These are phyloP conservation scores for Haberlea rhodopensis DNA, from an alignment of 257 asterid genomes.

Conservation along the genomic window DNA sequence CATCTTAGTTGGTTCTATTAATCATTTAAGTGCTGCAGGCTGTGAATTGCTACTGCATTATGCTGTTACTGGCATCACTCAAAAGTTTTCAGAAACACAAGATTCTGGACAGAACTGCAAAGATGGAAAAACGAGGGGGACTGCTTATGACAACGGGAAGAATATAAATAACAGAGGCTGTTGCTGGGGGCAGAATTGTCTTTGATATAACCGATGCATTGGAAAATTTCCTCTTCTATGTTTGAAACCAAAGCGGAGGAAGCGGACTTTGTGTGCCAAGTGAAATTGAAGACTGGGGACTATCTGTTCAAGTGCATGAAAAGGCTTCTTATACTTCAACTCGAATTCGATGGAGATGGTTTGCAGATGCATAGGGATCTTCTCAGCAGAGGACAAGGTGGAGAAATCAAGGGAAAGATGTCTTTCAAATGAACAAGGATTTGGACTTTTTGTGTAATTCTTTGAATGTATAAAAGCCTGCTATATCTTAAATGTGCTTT, in stretches of 20 bases:
- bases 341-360: conserved; percentile 31
- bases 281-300: conserved; percentile 47
- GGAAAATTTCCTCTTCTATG: conserved; percentile 39
- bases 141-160: conserved; percentile 19
- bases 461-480: conserved; percentile 31
- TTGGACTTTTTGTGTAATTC: conserved; percentile 41
- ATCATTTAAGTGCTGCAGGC: conserved; percentile 38
- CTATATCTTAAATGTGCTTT: too few species aligned
- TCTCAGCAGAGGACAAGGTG: conserved; percentile 43
- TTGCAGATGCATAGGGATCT: conserved; percentile 49
- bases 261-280: conserved; percentile 36
- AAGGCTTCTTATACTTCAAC: conserved; percentile 39
- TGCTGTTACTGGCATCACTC: conserved; percentile 58
- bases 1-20: conserved; percentile 44
- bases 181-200: conserved; percentile 56
- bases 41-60: conserved; percentile 66
- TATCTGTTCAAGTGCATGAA: conserved; percentile 57
- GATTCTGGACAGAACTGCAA: conserved; percentile 32
- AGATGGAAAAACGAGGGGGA: conserved; percentile 33
- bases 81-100: conserved; percentile 31
- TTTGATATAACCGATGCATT: conserved; percentile 55
- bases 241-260: too few species aligned
- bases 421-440: conserved; percentile 39
- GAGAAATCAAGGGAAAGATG: conserved; percentile 53
- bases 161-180: conserved; percentile 46